A percentile compares a stretch with the other conserved stretches of the same genome.
phyloP scores from a whole-genome alignment of 345 rosid genomes.

The sweet orange (Citrus sinensis) region DNA sequence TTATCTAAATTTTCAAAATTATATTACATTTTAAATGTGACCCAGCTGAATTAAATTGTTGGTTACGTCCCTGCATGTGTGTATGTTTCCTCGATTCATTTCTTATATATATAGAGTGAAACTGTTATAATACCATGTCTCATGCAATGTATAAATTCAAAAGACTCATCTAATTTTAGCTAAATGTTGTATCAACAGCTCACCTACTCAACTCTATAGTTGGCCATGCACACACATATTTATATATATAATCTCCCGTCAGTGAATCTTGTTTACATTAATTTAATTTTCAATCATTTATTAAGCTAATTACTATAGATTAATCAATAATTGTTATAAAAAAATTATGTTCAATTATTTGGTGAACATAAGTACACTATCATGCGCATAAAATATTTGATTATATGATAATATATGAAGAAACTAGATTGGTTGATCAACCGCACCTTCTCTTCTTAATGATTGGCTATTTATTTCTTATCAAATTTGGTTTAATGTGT shows the following conservation, averaged over 20 bases:
- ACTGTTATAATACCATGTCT: no score
- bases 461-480: background rate
- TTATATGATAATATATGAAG: background rate
- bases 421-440: conserved; percentile 2
- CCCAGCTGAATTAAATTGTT: no score
- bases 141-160: no score
- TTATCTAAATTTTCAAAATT: no score
- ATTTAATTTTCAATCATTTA: background rate
- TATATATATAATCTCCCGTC: background rate
- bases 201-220: conserved; percentile 17
- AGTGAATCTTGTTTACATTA: background rate
- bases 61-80: no score
- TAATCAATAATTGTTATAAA: background rate
- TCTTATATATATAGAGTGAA: no score
- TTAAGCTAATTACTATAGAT: background rate
- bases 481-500: background rate
- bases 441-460: background rate
- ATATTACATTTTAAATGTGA: no score
- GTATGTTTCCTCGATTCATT: no score
- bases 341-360: background rate
- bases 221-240: background rate
- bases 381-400: background rate
- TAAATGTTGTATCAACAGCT: background rate
- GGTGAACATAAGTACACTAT: background rate
- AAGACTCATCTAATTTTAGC: background rate